Evolutionary conservation across 352 stramenopile species (phyloP).

Genomic region (Nannochloropsis limnetica): DNA sequence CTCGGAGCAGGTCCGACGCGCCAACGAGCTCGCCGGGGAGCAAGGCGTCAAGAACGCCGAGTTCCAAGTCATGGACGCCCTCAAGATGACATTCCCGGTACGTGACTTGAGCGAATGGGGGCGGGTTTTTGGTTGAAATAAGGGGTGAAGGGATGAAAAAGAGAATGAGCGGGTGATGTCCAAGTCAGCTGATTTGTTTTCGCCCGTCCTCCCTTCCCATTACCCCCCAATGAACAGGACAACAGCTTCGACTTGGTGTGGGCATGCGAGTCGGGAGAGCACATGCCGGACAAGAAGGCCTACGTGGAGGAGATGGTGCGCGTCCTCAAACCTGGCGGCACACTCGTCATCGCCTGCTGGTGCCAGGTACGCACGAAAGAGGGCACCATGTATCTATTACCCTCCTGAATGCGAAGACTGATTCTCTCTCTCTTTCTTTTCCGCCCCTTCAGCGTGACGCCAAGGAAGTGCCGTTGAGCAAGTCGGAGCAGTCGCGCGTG

Average conservation of each 20-base stretch:
- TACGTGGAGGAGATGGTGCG: constrained; percentile 75
- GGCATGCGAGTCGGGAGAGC: constrained; percentile 72
- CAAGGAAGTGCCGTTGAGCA: constrained; percentile 60
- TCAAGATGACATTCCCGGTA: constrained; percentile 66
- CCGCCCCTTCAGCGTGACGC: constrained; percentile 58
- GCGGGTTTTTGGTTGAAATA: not conserved
- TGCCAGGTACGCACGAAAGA: constrained; percentile 55
- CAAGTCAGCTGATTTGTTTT: not conserved
- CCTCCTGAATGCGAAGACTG: not conserved
- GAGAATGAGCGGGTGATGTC: not conserved
- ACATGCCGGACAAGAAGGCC: constrained; percentile 75
- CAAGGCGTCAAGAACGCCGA: constrained; percentile 59
- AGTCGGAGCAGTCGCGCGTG: constrained; percentile 58
- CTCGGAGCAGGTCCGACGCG: constrained; percentile 65
- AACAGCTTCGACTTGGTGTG: constrained; percentile 75
- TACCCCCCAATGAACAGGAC: constrained; percentile 54
- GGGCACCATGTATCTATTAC: not conserved
- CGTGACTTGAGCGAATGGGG: not conserved
- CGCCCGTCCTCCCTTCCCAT: not conserved
- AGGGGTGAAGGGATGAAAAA: not conserved
- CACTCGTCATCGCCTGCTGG: constrained; percentile 69
- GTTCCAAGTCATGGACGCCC: constrained; percentile 71
- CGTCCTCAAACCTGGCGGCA: constrained; percentile 73
- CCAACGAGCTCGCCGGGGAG: constrained; percentile 60
- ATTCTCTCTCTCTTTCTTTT: not conserved